Evolutionary conservation across 2,329 filamentous ascomycete species (phyloP).

Genomic region (Fusarium odoratissimum): DNA sequence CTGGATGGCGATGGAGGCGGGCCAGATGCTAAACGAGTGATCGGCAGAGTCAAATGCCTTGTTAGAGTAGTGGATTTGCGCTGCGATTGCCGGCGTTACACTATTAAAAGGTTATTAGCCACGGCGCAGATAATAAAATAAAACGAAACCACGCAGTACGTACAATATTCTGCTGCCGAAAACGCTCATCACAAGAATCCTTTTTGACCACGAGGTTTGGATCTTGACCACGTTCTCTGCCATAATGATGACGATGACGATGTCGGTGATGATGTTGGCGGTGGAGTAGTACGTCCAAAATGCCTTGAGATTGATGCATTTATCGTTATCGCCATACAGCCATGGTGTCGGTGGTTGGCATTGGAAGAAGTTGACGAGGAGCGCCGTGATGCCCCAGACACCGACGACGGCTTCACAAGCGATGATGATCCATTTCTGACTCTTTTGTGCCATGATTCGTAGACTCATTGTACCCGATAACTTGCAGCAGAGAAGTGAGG

Average conservation of each 20-base stretch:
- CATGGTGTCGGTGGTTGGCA: slow-evolving; percentile 45
- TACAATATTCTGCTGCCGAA: slow-evolving; percentile 49
- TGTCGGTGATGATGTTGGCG: slow-evolving; percentile 47
- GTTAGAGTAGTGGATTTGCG: slow-evolving; percentile 44
- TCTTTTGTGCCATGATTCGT: slow-evolving; percentile 39
- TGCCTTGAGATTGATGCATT: slow-evolving; percentile 37
- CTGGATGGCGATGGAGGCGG: slow-evolving; percentile 39
- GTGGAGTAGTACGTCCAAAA: slow-evolving; percentile 47
- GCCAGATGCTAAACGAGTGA: slow-evolving; percentile 42
- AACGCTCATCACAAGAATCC: slow-evolving; percentile 45
- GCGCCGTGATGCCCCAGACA: slow-evolving; percentile 40
- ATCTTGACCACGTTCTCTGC: slow-evolving; percentile 45
- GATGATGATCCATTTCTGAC: slow-evolving; percentile 38
- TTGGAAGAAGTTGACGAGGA: slow-evolving; percentile 45
- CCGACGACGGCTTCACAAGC: slow-evolving; percentile 33
- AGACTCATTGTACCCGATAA: slow-evolving; percentile 44
- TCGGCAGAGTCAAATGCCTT: slow-evolving; percentile 39
- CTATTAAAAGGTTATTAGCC: slow-evolving; percentile 24
- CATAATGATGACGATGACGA: slow-evolving; percentile 45
- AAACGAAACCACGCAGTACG: slow-evolving; percentile 1
- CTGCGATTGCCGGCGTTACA: slow-evolving; percentile 44
- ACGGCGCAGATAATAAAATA: background rate
- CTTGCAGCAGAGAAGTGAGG: slow-evolving; percentile 43
- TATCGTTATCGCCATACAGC: slow-evolving; percentile 34
- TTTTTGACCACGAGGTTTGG: slow-evolving; percentile 45